These are phyloP conservation scores for Anaeramoeba flamelloides DNA, from an alignment of 78 protist genomes.

Conservation along the genomic window DNA sequence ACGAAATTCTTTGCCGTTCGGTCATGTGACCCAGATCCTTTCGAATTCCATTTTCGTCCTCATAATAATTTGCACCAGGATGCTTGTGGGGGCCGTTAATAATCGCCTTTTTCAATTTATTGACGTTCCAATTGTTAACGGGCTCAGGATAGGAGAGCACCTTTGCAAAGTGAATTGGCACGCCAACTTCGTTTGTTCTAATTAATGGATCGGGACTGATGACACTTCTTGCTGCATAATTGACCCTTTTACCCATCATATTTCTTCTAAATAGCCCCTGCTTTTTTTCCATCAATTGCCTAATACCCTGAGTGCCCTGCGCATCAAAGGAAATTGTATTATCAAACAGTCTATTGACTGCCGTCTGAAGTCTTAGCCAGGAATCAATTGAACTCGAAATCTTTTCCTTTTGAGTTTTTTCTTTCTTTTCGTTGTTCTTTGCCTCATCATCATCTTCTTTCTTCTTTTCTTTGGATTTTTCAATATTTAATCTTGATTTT, in stretches of 20 bases:
- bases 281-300: slow-evolving; percentile 81
- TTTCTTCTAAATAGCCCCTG: slow-evolving; percentile 89
- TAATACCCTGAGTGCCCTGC: slow-evolving; percentile 39
- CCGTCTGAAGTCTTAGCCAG: slow-evolving; percentile 37
- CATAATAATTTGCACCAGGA: slow-evolving; percentile 79
- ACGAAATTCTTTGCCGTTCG: not conserved
- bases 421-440: not conserved
- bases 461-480: too few relatives aligned
- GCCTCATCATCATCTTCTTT: too few relatives aligned
- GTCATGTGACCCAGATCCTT: not conserved
- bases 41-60: slow-evolving; percentile 23
- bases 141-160: slow-evolving; percentile 30
- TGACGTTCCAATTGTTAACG: slow-evolving; percentile 35
- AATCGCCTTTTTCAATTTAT: slow-evolving; percentile 52
- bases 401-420: not conserved
- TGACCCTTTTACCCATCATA: slow-evolving; percentile 99
- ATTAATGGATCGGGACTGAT: slow-evolving; percentile 88
- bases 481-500: too few relatives aligned
- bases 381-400: slow-evolving; percentile 4
- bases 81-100: slow-evolving; percentile 77
- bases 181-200: slow-evolving; percentile 74
- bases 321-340: not conserved
- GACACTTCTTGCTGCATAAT: slow-evolving; percentile 89
- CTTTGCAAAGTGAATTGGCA: slow-evolving; percentile 44
- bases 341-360: slow-evolving; percentile 48